These are phyloP conservation scores for Suillus ampliporus DNA, from an alignment of 768 basidiomycete genomes.

Conservation along the genomic window DNA sequence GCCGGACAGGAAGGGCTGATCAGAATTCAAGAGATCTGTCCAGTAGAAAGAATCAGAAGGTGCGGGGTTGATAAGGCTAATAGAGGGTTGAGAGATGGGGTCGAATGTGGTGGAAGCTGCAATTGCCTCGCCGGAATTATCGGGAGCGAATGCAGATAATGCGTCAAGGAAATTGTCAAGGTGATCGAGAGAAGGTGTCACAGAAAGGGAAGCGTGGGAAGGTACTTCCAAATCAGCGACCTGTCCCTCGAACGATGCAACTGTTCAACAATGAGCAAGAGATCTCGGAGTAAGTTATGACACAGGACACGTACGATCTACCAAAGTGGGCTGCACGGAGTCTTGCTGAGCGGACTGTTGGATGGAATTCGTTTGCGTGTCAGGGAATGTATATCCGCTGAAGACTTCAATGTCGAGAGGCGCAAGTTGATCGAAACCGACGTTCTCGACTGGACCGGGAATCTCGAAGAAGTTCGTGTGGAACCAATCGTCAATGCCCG, in stretches of 20 bases:
- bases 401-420: constrained; percentile 42
- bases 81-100: neutral
- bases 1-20: neutral
- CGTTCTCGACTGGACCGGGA: constrained; percentile 29
- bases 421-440: constrained; percentile 28
- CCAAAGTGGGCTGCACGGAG: neutral
- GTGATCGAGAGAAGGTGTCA: neutral
- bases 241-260: neutral
- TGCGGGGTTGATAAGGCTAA: neutral
- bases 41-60: neutral
- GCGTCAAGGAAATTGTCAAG: neutral
- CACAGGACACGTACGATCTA: neutral
- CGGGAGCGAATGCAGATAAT: neutral
- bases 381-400: constrained; percentile 27
- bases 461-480: constrained; percentile 35
- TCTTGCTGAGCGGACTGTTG: neutral
- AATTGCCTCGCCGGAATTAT: neutral
- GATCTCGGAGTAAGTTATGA: too few species aligned
- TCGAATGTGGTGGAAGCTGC: neutral
- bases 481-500: constrained; percentile 44
- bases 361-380: neutral
- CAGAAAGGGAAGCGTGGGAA: neutral
- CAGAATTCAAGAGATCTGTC: neutral
- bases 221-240: neutral
- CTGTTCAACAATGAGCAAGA: neutral